These are phyloP conservation scores for Pichia sorboxylosa DNA, from an alignment of 1,139 yeast species.

Conservation along the genomic window DNA sequence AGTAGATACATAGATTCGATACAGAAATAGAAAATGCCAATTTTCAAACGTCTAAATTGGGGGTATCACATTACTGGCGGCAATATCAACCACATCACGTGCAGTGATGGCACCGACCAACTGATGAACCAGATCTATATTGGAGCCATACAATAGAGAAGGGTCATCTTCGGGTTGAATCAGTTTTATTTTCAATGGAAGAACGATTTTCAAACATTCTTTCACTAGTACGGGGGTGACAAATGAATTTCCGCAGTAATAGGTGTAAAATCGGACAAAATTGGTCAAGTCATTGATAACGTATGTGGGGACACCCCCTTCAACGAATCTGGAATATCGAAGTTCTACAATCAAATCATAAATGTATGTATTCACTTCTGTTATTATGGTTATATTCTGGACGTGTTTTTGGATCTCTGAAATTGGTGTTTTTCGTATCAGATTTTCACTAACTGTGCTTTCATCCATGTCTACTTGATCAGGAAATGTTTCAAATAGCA, in stretches of 20 bases:
- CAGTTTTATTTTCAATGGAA: constrained; percentile 34
- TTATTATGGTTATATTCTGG: constrained; percentile 19
- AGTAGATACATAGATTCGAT: not conserved
- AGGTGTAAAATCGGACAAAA: constrained; percentile 31
- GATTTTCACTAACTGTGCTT: too few species aligned
- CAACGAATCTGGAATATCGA: constrained; percentile 39
- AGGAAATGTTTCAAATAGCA: not conserved
- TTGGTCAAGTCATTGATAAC: constrained; percentile 31
- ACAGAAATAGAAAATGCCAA: not conserved
- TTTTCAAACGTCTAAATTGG: constrained; percentile 25
- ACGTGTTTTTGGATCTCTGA: not conserved
- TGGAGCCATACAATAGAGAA: constrained; percentile 42
- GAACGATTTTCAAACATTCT: constrained; percentile 33
- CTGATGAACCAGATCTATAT: constrained; percentile 28
- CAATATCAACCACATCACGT: constrained; percentile 37
- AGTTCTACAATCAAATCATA: constrained; percentile 40
- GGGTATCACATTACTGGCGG: constrained; percentile 33
- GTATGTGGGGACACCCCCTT: constrained; percentile 37
- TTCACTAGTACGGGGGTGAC: constrained; percentile 42
- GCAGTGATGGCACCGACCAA: constrained; percentile 34
- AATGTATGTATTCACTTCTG: constrained; percentile 41
- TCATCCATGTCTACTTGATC: too few species aligned
- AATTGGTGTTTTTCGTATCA: too few species aligned
- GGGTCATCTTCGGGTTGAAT: constrained; percentile 34
- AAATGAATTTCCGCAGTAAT: constrained; percentile 28